Conservation (phyloP, 179 eudicot species). For the Nepenthes alata region DNA sequence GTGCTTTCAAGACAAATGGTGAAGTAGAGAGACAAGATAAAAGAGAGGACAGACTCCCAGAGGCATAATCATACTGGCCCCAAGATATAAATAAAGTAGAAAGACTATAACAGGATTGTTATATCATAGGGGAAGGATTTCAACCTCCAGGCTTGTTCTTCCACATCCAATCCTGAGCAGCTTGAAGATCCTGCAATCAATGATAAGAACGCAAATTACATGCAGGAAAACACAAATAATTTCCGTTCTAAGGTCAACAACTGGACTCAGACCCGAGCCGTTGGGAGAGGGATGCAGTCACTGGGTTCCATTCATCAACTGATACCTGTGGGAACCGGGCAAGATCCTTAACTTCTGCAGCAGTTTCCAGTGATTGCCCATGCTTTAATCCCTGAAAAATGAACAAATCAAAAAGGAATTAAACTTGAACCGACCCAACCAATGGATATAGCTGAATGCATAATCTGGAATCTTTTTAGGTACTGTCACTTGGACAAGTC, state of each 20-base stretch:
- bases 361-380: slow-evolving; percentile 27
- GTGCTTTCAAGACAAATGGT: background rate
- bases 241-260: too few relatives aligned
- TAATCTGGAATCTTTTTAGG: too few relatives aligned
- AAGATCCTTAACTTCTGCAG: slow-evolving; percentile 28
- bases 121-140: slow-evolving; percentile 1
- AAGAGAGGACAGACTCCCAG: too few relatives aligned
- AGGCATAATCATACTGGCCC: too few relatives aligned
- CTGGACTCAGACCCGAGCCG: background rate
- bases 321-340: slow-evolving; percentile 52
- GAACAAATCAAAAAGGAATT: background rate
- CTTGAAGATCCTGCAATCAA: slow-evolving; percentile 38
- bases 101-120: too few relatives aligned
- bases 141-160: slow-evolving; percentile 68
- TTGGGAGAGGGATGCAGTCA: background rate
- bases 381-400: slow-evolving; percentile 42
- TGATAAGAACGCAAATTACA: slow-evolving; percentile 2
- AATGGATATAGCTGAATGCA: too few relatives aligned
- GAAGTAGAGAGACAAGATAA: background rate
- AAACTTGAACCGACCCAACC: background rate
- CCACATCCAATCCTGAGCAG: slow-evolving; percentile 77
- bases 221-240: background rate
- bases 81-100: too few relatives aligned
- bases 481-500: too few relatives aligned
- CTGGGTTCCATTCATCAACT: background rate